Evolutionary conservation across 169 alveolate species (phyloP).

Genomic region (Eimeria acervulina): DNA sequence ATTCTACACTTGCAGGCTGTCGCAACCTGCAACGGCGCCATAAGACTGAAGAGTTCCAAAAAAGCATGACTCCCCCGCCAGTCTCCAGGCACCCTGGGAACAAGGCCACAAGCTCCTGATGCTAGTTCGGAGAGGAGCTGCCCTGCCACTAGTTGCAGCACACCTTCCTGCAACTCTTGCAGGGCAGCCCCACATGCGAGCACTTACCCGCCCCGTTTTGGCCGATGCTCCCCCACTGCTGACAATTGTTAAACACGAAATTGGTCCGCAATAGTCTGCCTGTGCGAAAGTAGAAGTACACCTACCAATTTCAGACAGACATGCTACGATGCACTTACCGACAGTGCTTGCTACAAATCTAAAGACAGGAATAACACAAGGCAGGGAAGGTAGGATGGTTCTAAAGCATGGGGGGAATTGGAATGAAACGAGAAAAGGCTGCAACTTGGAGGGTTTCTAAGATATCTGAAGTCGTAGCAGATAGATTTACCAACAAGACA

Average conservation of each 20-base stretch:
- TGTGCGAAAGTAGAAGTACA: neutral
- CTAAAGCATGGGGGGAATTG: neutral
- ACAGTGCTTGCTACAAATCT: neutral
- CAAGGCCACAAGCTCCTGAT: neutral
- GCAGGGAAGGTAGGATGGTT: neutral
- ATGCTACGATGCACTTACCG: neutral
- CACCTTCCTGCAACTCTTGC: neutral
- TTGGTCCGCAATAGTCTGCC: neutral
- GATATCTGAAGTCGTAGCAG: neutral
- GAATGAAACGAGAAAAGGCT: neutral
- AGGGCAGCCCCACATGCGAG: neutral
- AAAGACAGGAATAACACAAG: neutral
- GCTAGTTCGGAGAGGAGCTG: neutral
- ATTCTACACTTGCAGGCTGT: no score
- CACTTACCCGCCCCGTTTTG: neutral
- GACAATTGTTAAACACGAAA: neutral
- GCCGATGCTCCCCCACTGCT: neutral
- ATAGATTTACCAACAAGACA: neutral
- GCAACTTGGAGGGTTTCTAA: neutral
- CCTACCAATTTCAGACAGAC: neutral
- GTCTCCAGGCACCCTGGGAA: no score
- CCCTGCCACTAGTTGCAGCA: neutral
- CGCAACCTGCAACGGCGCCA: no score
- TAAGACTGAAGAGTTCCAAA: no score
- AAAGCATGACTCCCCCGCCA: no score